Evolutionary conservation across 768 basidiomycete species (phyloP).

Genomic region (Collybia sordida): DNA sequence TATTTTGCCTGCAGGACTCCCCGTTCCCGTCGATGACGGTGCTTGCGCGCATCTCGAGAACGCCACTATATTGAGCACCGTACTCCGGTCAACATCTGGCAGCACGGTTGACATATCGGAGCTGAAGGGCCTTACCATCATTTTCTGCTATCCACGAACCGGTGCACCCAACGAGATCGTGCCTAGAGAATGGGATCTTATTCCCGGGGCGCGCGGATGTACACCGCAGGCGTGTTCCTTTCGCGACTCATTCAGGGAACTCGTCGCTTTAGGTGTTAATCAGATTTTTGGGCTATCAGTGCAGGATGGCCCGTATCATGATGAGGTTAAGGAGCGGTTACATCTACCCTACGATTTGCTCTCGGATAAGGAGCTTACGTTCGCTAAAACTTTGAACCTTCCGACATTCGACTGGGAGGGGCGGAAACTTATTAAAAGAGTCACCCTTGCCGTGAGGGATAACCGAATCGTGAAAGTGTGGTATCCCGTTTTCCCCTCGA

Average conservation of each 20-base stretch:
- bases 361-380: conserved; percentile 17
- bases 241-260: conserved; percentile 17
- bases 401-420: conserved; percentile 21
- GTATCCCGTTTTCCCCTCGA: conserved; percentile 19
- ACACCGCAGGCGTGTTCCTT: conserved; percentile 22
- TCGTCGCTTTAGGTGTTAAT: conserved; percentile 14
- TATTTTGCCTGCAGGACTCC: conserved; percentile 14
- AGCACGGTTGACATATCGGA: conserved; percentile 15
- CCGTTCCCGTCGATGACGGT: conserved; percentile 19
- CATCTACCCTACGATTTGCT: conserved; percentile 18
- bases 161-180: conserved; percentile 15
- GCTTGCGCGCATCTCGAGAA: conserved; percentile 18
- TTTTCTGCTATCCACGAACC: conserved; percentile 21
- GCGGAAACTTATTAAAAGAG: conserved; percentile 14
- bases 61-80: conserved; percentile 11
- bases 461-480: conserved; percentile 16
- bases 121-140: conserved; percentile 15
- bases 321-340: conserved; percentile 18
- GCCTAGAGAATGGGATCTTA: conserved; percentile 18
- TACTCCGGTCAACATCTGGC: conserved; percentile 14
- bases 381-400: conserved; percentile 12
- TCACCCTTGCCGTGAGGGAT: conserved; percentile 14
- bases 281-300: conserved; percentile 21
- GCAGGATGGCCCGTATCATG: conserved; percentile 19
- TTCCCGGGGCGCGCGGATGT: conserved; percentile 22